These are phyloP conservation scores for Sclerotinia borealis DNA, from an alignment of 2,329 filamentous ascomycete species.

Conservation along the genomic window DNA sequence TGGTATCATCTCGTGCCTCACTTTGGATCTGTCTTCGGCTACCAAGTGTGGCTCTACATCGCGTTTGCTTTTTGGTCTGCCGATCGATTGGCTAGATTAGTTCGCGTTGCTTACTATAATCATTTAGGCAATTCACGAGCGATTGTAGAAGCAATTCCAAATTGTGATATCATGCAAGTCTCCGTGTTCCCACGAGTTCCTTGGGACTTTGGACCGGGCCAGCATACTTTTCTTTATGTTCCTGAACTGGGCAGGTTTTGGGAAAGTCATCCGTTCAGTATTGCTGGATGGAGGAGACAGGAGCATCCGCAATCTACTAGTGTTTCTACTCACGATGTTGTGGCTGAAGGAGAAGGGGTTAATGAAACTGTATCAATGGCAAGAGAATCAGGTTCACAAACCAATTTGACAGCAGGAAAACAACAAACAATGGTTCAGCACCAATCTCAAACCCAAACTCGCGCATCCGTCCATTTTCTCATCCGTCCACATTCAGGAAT, in stretches of 20 bases:
- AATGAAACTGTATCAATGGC: neutral
- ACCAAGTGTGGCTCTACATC: slow-evolving; percentile 33
- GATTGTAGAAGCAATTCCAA: neutral
- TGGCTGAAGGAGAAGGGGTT: neutral
- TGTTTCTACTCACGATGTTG: neutral
- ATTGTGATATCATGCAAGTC: neutral
- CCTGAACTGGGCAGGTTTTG: slow-evolving; percentile 7
- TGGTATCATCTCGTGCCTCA: slow-evolving; percentile 33
- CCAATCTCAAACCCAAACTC: neutral
- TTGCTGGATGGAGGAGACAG: slow-evolving; percentile 4
- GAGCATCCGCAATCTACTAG: neutral
- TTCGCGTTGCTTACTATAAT: slow-evolving; percentile 29
- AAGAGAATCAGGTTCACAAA: neutral
- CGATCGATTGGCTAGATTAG: slow-evolving; percentile 39
- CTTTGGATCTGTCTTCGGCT: slow-evolving; percentile 35
- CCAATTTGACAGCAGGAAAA: neutral
- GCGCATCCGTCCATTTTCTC: slow-evolving; percentile 4
- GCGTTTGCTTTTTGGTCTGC: slow-evolving; percentile 39
- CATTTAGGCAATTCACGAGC: neutral
- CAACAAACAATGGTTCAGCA: neutral
- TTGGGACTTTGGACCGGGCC: slow-evolving; percentile 2
- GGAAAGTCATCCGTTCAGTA: slow-evolving; percentile 10
- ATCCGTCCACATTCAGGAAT: slow-evolving; percentile 1
- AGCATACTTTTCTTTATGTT: slow-evolving; percentile 5
- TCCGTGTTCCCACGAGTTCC: neutral